Evolutionary conservation across 805 yeast species (phyloP), one percentile per base, ranked within the genome.

Genomic region (Candida sithepensis): DNA sequence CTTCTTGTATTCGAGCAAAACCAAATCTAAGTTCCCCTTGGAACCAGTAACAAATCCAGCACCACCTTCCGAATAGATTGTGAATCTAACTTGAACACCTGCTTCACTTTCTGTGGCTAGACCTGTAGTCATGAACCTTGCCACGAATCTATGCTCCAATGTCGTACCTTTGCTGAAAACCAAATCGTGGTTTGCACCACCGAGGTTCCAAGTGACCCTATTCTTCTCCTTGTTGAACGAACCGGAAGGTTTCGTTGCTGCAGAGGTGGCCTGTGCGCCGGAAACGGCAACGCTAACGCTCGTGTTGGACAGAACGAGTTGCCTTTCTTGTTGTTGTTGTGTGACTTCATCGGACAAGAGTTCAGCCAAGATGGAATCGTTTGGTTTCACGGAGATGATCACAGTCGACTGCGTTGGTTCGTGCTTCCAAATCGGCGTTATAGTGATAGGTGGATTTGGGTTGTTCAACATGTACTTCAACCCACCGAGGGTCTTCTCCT

Each of bases 171-270:
- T 22, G 64, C 57, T n/a, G 48, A 79, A 71, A 5, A 53, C 57
- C 33, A 78, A 53, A 3, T 79, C 74, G 9, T 66, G n/a, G n/a
- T n/a, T n/a, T n/a, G n/a, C 52, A 24, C 58, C 46, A 26, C 57
- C 51, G 56, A 82, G 81, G 62, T 85, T 79, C 97, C 97, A 91
- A 0, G 94, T 84, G 48, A 94, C 84, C 67, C 97, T 79, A 56
- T 81, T 84, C 61, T 81, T 83, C 44, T 90, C 97, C 60, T 81
- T 85, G 67, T 85, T 88, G 73, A 90, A 92, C 1, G 95, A 80
- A 48, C 97, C 98, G 47, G 86, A 83, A 4, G 99, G 99, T 63
- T 87, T 88, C 3, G 96, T 85, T 51, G 90, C 82, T 0, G 97
- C 97, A 19, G 84, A 74, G 1, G 82, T 70, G 3, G 85, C 76